Evolutionary conservation across 345 rosid genomes (phyloP).

Genomic region (Brassica juncea): DNA sequence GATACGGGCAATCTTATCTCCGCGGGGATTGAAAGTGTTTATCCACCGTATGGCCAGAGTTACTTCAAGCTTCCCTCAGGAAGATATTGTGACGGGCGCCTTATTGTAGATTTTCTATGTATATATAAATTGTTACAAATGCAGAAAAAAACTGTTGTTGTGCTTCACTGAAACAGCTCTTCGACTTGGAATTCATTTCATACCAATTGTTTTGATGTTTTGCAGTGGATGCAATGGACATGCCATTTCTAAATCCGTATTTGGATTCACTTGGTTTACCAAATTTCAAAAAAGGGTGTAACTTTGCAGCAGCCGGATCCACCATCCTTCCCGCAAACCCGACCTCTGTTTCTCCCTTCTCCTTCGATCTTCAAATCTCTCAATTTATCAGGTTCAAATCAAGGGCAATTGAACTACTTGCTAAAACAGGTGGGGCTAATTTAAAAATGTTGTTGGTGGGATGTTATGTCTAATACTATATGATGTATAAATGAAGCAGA

Average conservation of each 20-base stretch:
- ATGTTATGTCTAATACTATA: not conserved
- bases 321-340: slow-evolving; percentile 75
- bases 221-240: slow-evolving; percentile 94
- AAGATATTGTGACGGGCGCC: slow-evolving; percentile 89
- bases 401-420: slow-evolving; percentile 59
- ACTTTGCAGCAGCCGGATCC: slow-evolving; percentile 91
- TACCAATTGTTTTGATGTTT: not conserved
- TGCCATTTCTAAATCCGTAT: slow-evolving; percentile 85
- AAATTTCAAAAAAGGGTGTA: slow-evolving; percentile 78
- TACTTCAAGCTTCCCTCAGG: slow-evolving; percentile 69
- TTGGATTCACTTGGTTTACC: slow-evolving; percentile 84
- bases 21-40: slow-evolving; percentile 62
- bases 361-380: slow-evolving; percentile 72
- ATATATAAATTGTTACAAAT: slow-evolving; percentile 3
- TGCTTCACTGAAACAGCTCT: slow-evolving; percentile 1
- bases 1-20: slow-evolving; percentile 83
- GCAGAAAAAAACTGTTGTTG: not conserved
- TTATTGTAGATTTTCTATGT: slow-evolving; percentile 77
- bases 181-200: not conserved
- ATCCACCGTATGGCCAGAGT: slow-evolving; percentile 65
- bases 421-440: slow-evolving; percentile 45
- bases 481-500: slow-evolving; percentile 24
- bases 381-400: slow-evolving; percentile 83
- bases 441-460: not conserved
- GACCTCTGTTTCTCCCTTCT: slow-evolving; percentile 74